Percentiles rank a stretch among this genome's conserved stretches.
These are phyloP conservation scores for Daldinia eschscholtzii DNA, from an alignment of 2,329 filamentous ascomycete species.

Conservation along the genomic window DNA sequence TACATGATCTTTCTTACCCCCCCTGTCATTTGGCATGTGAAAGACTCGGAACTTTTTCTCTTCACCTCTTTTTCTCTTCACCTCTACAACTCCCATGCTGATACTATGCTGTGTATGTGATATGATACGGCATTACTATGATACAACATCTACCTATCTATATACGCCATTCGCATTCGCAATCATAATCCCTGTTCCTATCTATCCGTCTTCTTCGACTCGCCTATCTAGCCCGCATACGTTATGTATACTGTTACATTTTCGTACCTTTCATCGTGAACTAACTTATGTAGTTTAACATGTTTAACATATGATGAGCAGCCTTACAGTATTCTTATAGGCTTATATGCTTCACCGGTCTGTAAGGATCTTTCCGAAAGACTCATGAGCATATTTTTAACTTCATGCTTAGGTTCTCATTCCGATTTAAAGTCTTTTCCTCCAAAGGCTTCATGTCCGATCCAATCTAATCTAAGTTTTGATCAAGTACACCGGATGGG, in stretches of 20 bases:
- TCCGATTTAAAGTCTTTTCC: constrained; percentile 17
- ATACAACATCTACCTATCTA: constrained; percentile 1
- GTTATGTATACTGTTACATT: not conserved
- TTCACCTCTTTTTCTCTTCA: not conserved
- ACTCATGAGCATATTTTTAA: constrained; percentile 13
- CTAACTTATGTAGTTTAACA: not conserved
- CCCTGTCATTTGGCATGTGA: constrained; percentile 42
- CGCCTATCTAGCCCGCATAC: constrained; percentile 25
- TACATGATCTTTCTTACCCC: constrained; percentile 26
- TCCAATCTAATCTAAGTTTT: constrained; percentile 18
- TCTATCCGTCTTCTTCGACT: constrained; percentile 25
- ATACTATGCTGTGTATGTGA: not conserved
- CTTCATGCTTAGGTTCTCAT: constrained; percentile 4
- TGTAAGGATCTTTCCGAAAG: constrained; percentile 4
- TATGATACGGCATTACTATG: not conserved
- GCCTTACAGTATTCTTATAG: constrained; percentile 2
- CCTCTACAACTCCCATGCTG: not conserved
- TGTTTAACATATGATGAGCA: not conserved
- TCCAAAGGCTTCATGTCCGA: constrained; percentile 1
- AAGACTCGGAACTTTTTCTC: constrained; percentile 15
- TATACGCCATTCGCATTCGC: not conserved
- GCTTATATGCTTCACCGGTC: not conserved
- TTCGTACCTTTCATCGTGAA: not conserved
- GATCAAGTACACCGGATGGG: constrained; percentile 10
- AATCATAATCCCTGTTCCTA: constrained; percentile 25